Evolutionary conservation across 495 filamentous ascomycete species (phyloP).

Genomic region (Aspergillus heteromorphus): DNA sequence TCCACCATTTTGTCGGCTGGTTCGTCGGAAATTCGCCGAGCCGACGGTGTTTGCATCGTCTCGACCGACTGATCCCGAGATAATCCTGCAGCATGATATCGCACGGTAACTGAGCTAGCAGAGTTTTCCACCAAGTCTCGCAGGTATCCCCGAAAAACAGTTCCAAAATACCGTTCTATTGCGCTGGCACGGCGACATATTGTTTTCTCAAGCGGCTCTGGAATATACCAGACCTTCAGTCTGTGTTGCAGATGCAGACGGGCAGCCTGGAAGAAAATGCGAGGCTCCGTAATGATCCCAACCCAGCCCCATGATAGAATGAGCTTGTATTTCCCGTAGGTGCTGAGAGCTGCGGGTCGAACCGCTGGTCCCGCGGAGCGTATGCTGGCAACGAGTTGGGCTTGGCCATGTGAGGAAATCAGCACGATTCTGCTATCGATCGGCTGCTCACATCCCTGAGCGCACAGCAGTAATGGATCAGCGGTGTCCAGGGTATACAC

Average conservation of each 20-base stretch:
- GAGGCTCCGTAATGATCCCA: background rate
- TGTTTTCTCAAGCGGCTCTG: background rate
- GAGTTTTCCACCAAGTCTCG: background rate
- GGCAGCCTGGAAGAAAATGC: constrained; percentile 1
- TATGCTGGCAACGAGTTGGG: constrained; percentile 2
- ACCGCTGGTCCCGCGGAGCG: background rate
- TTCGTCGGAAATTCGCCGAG: background rate
- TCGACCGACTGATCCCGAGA: background rate
- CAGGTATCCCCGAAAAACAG: constrained; percentile 4
- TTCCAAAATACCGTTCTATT: background rate
- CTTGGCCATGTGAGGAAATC: background rate
- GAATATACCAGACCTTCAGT: background rate
- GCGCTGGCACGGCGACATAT: background rate
- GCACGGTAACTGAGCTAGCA: background rate
- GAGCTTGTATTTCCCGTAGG: background rate
- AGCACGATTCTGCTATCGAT: constrained; percentile 3
- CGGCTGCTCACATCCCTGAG: background rate
- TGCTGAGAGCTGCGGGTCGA: background rate
- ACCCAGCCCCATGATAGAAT: background rate
- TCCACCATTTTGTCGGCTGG: background rate
- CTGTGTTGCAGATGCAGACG: background rate
- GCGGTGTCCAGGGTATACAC: background rate
- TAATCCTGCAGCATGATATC: background rate
- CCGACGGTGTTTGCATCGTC: background rate
- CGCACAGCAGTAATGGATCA: background rate